Conservation (phyloP, 1,284 basidiomycete species). For the Phellopilus nigrolimitatus region DNA sequence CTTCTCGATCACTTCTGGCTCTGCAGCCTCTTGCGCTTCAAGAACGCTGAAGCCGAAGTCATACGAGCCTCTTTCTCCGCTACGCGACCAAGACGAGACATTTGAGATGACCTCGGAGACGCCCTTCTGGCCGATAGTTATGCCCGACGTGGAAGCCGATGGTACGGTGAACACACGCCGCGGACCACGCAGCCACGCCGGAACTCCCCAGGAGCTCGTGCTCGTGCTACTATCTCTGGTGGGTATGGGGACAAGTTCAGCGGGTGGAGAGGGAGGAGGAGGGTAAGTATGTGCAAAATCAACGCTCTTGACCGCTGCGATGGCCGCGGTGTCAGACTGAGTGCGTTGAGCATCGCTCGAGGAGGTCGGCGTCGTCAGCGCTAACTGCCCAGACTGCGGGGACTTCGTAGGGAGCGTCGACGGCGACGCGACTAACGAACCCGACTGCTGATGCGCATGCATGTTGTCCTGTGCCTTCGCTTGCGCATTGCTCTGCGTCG, state of each 20-base stretch:
- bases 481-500: slow-evolving; percentile 3
- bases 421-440: background rate
- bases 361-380: background rate
- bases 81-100: slow-evolving; percentile 12
- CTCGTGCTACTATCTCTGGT: slow-evolving; percentile 29
- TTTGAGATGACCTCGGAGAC: slow-evolving; percentile 44
- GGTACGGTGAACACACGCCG: slow-evolving; percentile 37
- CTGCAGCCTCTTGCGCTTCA: slow-evolving; percentile 59
- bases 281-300: slow-evolving; percentile 65
- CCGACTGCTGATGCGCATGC: background rate
- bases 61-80: slow-evolving; percentile 29
- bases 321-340: slow-evolving; percentile 1
- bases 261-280: slow-evolving; percentile 52
- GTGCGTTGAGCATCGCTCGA: background rate
- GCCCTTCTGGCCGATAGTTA: slow-evolving; percentile 24
- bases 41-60: slow-evolving; percentile 75
- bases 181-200: slow-evolving; percentile 64
- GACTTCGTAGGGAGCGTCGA: background rate
- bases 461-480: background rate
- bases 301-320: slow-evolving; percentile 3
- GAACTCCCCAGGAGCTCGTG: slow-evolving; percentile 56
- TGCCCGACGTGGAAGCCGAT: slow-evolving; percentile 19
- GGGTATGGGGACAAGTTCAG: slow-evolving; percentile 33
- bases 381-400: background rate
- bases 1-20: slow-evolving; percentile 65